A percentile compares a stretch with the other conserved stretches of the same genome.
phyloP scores from a whole-genome alignment of 129 eudicot genomes.

The Escallonia herrerae region DNA sequence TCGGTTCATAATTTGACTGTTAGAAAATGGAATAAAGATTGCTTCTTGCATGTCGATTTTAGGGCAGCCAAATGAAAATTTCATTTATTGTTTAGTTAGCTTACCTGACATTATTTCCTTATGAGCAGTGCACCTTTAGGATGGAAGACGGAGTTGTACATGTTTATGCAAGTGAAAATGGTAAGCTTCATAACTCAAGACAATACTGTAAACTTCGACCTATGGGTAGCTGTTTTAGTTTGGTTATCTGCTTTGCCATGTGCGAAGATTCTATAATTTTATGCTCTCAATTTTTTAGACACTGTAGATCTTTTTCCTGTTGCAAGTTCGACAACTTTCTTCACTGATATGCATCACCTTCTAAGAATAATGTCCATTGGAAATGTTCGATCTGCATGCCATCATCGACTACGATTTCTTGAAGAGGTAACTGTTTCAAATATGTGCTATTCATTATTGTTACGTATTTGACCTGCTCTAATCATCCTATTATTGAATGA shows the following conservation, averaged over 20 bases:
- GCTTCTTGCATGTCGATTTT: background rate
- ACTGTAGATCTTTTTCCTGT: conserved; percentile 58
- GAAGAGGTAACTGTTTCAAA: conserved; percentile 48
- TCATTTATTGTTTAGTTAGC: background rate
- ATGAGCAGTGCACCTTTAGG: conserved; percentile 52
- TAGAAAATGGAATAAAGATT: background rate
- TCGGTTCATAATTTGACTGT: background rate
- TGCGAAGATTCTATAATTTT: background rate
- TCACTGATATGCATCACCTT: conserved; percentile 72
- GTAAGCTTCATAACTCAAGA: conserved; percentile 20
- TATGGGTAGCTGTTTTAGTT: background rate
- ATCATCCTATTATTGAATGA: conserved; percentile 20
- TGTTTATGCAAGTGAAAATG: conserved; percentile 50
- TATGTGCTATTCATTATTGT: background rate
- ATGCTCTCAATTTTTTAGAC: conserved; percentile 21
- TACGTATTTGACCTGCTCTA: conserved; percentile 12
- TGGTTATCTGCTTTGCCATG: conserved; percentile 1
- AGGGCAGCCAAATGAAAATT: background rate
- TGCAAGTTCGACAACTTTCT: conserved; percentile 59
- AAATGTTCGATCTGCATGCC: conserved; percentile 60
- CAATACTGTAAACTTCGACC: background rate
- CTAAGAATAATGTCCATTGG: conserved; percentile 57
- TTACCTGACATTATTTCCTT: conserved; percentile 8
- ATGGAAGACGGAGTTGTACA: conserved; percentile 75
- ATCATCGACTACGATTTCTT: conserved; percentile 60